Percentiles rank a stretch among this genome's conserved stretches.
Conservation (phyloP, 148 eudicot species). For the Rhododendron williamsianum region DNA sequence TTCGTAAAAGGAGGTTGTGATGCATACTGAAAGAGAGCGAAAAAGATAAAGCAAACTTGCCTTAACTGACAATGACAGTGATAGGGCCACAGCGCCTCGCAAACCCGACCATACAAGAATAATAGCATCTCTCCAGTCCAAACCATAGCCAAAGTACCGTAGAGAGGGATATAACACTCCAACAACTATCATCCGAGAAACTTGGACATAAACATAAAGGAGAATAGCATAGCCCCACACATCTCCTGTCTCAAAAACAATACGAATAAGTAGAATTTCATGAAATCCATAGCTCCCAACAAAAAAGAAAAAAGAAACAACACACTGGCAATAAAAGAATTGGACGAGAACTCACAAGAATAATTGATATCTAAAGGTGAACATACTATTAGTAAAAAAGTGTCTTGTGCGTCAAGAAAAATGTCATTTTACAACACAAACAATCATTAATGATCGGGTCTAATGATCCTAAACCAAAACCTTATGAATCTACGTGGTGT, state of each 20-base stretch:
- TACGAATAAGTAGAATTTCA: conserved; percentile 1
- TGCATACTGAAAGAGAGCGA: background rate
- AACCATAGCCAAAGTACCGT: conserved; percentile 77
- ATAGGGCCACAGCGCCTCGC: conserved; percentile 88
- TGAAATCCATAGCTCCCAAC: background rate
- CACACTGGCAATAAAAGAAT: background rate
- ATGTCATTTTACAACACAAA: background rate
- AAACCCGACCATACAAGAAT: conserved; percentile 86
- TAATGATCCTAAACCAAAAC: background rate
- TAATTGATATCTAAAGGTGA: background rate
- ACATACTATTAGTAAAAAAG: background rate
- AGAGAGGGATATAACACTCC: conserved; percentile 68
- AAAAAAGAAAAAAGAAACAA: background rate
- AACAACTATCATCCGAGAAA: conserved; percentile 65
- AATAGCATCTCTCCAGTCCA: conserved; percentile 94
- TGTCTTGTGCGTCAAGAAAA: background rate
- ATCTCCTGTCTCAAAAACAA: conserved; percentile 36
- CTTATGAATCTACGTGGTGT: background rate
- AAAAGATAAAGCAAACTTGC: conserved; percentile 31
- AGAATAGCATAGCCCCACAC: conserved; percentile 89
- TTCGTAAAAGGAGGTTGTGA: no score
- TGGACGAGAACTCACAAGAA: background rate
- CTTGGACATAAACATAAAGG: conserved; percentile 68
- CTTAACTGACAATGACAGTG: conserved; percentile 92
- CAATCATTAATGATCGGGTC: background rate